phyloP scores from a whole-genome alignment of 768 basidiomycete genomes.

The Phanerodontia chrysosporium region DNA sequence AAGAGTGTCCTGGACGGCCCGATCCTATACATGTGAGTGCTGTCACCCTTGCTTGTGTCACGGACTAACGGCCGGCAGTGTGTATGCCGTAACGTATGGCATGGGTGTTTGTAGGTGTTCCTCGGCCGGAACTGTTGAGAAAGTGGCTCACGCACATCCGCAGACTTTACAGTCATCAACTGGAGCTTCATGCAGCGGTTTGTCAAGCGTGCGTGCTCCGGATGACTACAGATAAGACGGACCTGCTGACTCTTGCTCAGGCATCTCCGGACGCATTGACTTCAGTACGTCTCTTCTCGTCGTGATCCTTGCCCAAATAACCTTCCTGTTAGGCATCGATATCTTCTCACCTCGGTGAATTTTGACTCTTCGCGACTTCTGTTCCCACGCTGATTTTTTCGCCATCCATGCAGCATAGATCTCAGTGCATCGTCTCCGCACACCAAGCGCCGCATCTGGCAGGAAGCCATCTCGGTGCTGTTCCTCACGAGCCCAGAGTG shows the following conservation, averaged over 20 bases:
- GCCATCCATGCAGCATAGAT: slow-evolving; percentile 42
- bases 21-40: slow-evolving; percentile 58
- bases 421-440: slow-evolving; percentile 54
- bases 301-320: not conserved
- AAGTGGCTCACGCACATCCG: slow-evolving; percentile 3
- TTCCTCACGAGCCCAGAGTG: slow-evolving; percentile 57
- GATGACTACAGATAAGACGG: not conserved
- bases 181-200: slow-evolving; percentile 43
- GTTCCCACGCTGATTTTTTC: not conserved
- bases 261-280: slow-evolving; percentile 59
- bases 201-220: slow-evolving; percentile 53
- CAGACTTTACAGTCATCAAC: slow-evolving; percentile 66
- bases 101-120: slow-evolving; percentile 52
- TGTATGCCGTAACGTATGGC: slow-evolving; percentile 60
- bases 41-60: not conserved
- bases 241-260: slow-evolving; percentile 29
- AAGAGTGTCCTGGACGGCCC: slow-evolving; percentile 53
- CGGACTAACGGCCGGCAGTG: slow-evolving; percentile 24
- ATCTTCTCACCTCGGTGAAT: slow-evolving; percentile 71
- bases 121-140: no score
- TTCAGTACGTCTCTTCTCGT: slow-evolving; percentile 50
- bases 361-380: not conserved
- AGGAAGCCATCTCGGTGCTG: slow-evolving; percentile 67
- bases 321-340: slow-evolving; percentile 53
- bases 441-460: slow-evolving; percentile 70